Percentiles rank a stretch among this genome's conserved stretches.
Evolutionary conservation across 148 eudicot species (phyloP).

Genomic region (Camellia sinensis): DNA sequence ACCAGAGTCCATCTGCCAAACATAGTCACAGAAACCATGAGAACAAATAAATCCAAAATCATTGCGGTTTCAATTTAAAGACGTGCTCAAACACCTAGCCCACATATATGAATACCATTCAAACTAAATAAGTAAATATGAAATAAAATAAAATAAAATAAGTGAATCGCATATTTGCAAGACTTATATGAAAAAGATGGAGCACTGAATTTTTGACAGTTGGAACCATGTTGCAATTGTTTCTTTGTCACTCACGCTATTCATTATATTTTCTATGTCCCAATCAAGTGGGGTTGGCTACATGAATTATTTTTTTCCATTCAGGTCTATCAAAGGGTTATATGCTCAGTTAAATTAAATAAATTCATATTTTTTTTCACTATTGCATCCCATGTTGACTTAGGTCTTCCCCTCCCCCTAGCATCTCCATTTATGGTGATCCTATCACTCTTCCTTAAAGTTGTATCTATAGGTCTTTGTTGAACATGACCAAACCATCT

Average conservation of each 20-base stretch:
- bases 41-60: background rate
- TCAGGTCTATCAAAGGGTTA: too few relatives aligned
- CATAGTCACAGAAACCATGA: conserved; percentile 7
- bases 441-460: too few relatives aligned
- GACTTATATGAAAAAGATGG: background rate
- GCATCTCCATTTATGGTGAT: too few relatives aligned
- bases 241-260: background rate
- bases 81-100: background rate
- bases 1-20: conserved; percentile 22
- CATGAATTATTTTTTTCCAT: too few relatives aligned
- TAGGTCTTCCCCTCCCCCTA: too few relatives aligned
- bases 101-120: background rate
- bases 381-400: too few relatives aligned
- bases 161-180: background rate
- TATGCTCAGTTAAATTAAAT: too few relatives aligned
- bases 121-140: background rate
- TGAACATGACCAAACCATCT: too few relatives aligned
- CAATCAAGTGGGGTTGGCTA: too few relatives aligned
- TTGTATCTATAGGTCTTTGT: too few relatives aligned
- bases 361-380: too few relatives aligned
- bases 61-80: background rate
- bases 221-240: background rate
- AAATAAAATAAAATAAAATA: too few relatives aligned
- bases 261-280: background rate
- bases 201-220: background rate